Percentiles rank a stretch among this genome's conserved stretches.
phyloP scores from a whole-genome alignment of 192 early-diverging fungal genomes.

The Lobosporangium transversale region DNA sequence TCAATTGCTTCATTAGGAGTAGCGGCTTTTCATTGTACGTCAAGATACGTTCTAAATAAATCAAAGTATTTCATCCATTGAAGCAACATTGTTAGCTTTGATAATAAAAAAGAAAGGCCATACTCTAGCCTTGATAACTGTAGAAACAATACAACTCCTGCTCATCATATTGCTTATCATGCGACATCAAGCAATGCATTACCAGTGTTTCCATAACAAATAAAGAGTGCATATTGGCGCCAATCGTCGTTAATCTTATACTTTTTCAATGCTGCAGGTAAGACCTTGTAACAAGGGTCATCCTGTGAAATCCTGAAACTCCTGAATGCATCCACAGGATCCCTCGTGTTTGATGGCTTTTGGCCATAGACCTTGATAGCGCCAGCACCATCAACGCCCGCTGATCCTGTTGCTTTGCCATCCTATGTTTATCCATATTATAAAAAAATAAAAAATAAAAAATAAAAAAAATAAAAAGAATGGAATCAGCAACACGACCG shows the following conservation, averaged over 20 bases:
- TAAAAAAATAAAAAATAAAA: constrained; percentile 2
- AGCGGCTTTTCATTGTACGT: constrained; percentile 84
- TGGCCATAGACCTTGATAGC: constrained; percentile 90
- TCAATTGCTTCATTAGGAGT: constrained; percentile 75
- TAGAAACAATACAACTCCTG: too few relatives aligned
- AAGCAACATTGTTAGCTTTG: constrained; percentile 14
- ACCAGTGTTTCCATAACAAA: constrained; percentile 78
- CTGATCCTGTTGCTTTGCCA: constrained; percentile 24
- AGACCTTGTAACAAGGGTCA: constrained; percentile 87
- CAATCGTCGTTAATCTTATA: constrained; percentile 91
- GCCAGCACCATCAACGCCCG: constrained; percentile 54
- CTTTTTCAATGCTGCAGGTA: constrained; percentile 87
- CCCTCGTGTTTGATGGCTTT: constrained; percentile 57
- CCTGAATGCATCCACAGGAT: constrained; percentile 79
- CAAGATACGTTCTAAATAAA: constrained; percentile 68
- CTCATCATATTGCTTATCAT: too few relatives aligned
- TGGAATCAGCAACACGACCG: background rate
- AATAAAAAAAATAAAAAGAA: background rate
- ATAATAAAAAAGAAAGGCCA: constrained; percentile 12
- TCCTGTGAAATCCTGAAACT: constrained; percentile 83
- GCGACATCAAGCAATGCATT: too few relatives aligned
- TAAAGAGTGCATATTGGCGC: constrained; percentile 86
- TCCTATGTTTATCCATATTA: constrained; percentile 10
- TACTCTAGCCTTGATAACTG: too few relatives aligned
- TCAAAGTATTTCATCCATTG: background rate